These are phyloP conservation scores for Gloeophyllum trabeum DNA, from an alignment of 768 basidiomycete species.

Conservation along the genomic window DNA sequence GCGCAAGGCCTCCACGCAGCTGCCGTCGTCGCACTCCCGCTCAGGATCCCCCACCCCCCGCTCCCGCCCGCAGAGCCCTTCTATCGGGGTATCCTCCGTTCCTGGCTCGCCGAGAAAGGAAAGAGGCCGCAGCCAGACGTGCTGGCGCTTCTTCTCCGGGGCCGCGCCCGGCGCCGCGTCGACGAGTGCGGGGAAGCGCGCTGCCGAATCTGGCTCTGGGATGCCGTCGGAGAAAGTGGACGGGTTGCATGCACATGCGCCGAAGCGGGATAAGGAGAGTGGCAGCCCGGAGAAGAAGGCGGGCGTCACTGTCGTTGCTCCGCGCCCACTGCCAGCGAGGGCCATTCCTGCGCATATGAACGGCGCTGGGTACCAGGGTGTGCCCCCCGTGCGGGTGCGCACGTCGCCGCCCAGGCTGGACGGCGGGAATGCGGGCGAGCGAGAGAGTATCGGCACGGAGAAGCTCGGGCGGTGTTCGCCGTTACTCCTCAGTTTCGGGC, in stretches of 20 bases:
- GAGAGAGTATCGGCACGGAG: neutral
- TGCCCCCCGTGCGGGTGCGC: too few relatives aligned
- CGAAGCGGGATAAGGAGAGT: too few relatives aligned
- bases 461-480: slow-evolving; percentile 20
- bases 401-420: slow-evolving; percentile 17
- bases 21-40: slow-evolving; percentile 1
- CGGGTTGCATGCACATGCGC: too few relatives aligned
- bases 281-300: too few relatives aligned
- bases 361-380: too few relatives aligned
- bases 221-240: too few relatives aligned
- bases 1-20: slow-evolving; percentile 7
- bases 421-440: slow-evolving; percentile 8
- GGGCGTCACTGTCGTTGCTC: too few relatives aligned
- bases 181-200: too few relatives aligned
- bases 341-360: too few relatives aligned
- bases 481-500: slow-evolving; percentile 11
- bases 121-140: neutral
- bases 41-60: slow-evolving; percentile 5
- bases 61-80: neutral
- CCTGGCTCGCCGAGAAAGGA: neutral
- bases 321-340: too few relatives aligned
- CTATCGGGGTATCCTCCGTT: neutral
- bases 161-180: neutral
- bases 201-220: too few relatives aligned
- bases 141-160: neutral